These are phyloP conservation scores for Xylariaceae sp. DNA, from an alignment of 2,329 filamentous ascomycete species.

Conservation along the genomic window DNA sequence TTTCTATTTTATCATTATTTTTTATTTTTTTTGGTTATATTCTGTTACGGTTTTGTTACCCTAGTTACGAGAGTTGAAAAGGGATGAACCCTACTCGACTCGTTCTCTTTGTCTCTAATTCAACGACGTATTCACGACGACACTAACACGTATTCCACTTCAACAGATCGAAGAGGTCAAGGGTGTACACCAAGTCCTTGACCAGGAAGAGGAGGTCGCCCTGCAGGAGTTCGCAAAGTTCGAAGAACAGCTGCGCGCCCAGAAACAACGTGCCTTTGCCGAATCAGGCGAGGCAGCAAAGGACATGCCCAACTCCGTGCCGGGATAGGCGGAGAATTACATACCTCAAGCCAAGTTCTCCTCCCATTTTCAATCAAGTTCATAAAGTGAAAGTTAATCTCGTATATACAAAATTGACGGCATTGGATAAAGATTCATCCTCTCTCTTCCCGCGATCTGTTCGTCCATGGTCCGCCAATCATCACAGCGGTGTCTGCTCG, in stretches of 20 bases:
- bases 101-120: not conserved
- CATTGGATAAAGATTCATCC: constrained; percentile 1
- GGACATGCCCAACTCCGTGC: constrained; percentile 36
- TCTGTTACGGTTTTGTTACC: too few species aligned
- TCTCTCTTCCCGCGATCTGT: not conserved
- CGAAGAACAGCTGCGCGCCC: constrained; percentile 69
- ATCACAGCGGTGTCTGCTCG: too few species aligned
- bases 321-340: constrained; percentile 27
- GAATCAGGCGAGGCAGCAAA: constrained; percentile 36
- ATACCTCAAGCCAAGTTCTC: not conserved
- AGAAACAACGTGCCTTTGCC: constrained; percentile 40
- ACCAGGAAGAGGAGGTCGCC: constrained; percentile 86
- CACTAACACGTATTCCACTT: constrained; percentile 27
- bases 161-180: constrained; percentile 87
- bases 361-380: constrained; percentile 7
- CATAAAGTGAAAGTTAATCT: constrained; percentile 10
- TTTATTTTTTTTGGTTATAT: too few species aligned
- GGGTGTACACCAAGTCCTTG: constrained; percentile 83
- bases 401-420: not conserved
- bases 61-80: too few species aligned
- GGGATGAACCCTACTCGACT: not conserved
- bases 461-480: not conserved
- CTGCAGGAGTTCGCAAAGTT: constrained; percentile 88
- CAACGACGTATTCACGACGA: not conserved
- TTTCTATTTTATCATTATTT: not conserved